phyloP scores from a whole-genome alignment of 2,329 filamentous ascomycete genomes.

The Beauveria australis region DNA sequence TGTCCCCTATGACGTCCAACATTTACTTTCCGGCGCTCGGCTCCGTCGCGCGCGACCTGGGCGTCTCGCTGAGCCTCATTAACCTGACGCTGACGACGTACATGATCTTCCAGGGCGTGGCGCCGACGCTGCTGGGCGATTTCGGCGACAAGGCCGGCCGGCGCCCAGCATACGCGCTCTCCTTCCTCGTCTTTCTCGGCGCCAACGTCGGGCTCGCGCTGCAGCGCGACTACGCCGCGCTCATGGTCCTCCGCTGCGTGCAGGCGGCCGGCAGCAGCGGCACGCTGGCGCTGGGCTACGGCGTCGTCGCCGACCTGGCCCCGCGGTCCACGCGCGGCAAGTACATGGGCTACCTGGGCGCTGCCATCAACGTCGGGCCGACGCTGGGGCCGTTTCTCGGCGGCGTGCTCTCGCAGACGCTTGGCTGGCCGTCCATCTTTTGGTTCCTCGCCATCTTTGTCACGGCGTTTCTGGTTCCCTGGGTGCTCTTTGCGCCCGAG shows the following conservation, averaged over 20 bases:
- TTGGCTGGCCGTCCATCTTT: constrained; percentile 62
- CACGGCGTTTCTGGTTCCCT: constrained; percentile 42
- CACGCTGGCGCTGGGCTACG: constrained; percentile 62
- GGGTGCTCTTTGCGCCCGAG: constrained; percentile 49
- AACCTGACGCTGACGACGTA: constrained; percentile 50
- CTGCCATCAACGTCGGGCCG: constrained; percentile 48
- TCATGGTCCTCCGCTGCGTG: constrained; percentile 53
- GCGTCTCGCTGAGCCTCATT: constrained; percentile 31
- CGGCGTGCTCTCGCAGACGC: constrained; percentile 52
- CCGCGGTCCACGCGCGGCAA: constrained; percentile 61
- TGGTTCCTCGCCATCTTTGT: constrained; percentile 58
- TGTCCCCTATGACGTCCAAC: constrained; percentile 52
- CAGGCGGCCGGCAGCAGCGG: constrained; percentile 59
- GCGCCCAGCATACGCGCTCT: constrained; percentile 52
- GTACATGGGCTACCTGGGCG: constrained; percentile 62
- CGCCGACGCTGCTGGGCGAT: constrained; percentile 53
- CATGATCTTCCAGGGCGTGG: constrained; percentile 55
- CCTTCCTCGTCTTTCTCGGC: constrained; percentile 47
- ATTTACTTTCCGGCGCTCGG: constrained; percentile 42
- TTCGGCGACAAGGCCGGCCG: constrained; percentile 53
- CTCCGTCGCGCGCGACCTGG: constrained; percentile 30
- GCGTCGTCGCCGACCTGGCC: constrained; percentile 64
- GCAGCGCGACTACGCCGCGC: constrained; percentile 47
- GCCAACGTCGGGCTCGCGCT: constrained; percentile 54
- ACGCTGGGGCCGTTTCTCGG: constrained; percentile 54